Base-by-base conservation (phyloP, 352 stramenopile species). In the Thraustochytrium striatum region DNA sequence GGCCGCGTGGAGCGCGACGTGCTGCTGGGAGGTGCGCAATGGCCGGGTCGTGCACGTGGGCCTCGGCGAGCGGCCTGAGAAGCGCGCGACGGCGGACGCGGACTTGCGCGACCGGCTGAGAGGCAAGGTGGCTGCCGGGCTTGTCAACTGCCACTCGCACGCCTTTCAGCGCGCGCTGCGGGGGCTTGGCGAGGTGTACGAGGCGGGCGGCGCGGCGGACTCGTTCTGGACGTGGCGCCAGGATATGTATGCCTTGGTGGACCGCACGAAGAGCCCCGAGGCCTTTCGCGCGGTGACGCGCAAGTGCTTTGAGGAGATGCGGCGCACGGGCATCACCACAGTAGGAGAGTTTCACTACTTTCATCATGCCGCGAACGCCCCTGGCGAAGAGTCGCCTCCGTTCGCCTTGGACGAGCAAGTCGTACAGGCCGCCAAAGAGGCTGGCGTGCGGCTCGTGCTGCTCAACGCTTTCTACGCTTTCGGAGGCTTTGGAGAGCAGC, bases 331-430 rank as follows among this genome's bases (percentile, higher is more conserved):
- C 33, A 89, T 91, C 85, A 92, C 88, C 21, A 91, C 86, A 25
- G 88, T 92, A 41, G 88, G 87, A 30, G 87, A 92, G 70, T 92
- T 92, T 72, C 88, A 91, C 73, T 92, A 92, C 79, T 92, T 92
- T 79, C 88, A 92, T 81, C 88, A 92, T 58, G 87, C 85, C 0
- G 84, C 83, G 0, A 84, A 89, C 16, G 83, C 80, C 38, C n/a
- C n/a, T n/a, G n/a, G n/a, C n/a, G n/a, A n/a, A n/a, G n/a, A n/a
- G n/a, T n/a, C n/a, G n/a, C n/a, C n/a, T n/a, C 83, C 86, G 44
- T 92, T 91, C 73, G 86, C 84, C 33, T 92, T 91, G 78, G 88
- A 92, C 53, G 83, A 89, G 81, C 89, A 87, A 53, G 86, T 92
- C 69, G 82, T 92, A 33, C 82, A 85, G 36, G 88, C 87, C 0